Evolutionary conservation across 345 rosid genomes (phyloP).

Genomic region (Hibiscus tridactylites): DNA sequence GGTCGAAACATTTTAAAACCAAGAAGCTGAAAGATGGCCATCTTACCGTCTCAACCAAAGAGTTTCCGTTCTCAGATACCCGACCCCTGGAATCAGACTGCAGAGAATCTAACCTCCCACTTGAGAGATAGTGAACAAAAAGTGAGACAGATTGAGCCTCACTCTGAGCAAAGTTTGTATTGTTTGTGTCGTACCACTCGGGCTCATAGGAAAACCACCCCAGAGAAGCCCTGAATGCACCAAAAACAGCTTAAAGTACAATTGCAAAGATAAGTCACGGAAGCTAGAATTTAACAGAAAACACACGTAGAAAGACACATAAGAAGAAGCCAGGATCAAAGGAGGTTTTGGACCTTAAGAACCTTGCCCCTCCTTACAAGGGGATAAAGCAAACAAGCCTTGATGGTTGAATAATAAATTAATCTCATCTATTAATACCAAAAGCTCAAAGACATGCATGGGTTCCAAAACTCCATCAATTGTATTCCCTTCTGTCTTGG

Average conservation of each 20-base stretch:
- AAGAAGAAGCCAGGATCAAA: background rate
- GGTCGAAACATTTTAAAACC: constrained; percentile 4
- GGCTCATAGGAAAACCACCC: constrained; percentile 99
- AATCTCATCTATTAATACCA: background rate
- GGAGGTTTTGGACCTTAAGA: background rate
- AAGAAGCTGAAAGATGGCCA: background rate
- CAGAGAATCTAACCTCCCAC: constrained; percentile 49
- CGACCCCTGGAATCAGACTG: constrained; percentile 63
- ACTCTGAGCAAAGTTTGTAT: constrained; percentile 59
- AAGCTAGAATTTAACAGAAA: background rate
- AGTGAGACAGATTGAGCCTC: constrained; percentile 83
- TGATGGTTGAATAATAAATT: background rate
- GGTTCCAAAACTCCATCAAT: constrained; percentile 2
- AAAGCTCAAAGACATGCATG: background rate
- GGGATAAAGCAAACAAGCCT: background rate
- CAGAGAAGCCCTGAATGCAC: constrained; percentile 68
- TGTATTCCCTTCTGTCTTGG: background rate
- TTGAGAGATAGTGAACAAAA: constrained; percentile 72
- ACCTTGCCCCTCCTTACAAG: background rate
- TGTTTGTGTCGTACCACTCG: constrained; percentile 73
- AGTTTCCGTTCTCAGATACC: constrained; percentile 48
- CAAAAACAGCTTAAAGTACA: constrained; percentile 17
- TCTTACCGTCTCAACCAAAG: constrained; percentile 57
- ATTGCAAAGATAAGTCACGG: background rate
- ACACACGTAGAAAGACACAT: background rate